Evolutionary conservation across 2,329 filamentous ascomycete species (phyloP).

Genomic region (Stromatinia cepivora): DNA sequence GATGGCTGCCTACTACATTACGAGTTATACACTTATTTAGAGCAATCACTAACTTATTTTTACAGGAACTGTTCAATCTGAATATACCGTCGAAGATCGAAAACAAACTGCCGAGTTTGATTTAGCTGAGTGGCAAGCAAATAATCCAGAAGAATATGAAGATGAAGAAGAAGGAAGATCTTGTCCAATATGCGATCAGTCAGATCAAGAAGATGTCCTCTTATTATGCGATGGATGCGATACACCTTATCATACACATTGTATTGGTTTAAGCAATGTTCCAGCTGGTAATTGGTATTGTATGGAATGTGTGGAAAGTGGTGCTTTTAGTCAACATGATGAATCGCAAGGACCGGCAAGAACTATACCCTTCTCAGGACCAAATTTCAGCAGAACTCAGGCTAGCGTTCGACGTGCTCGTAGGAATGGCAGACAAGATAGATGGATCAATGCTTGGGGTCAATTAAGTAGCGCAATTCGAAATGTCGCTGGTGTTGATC

Average conservation of each 20-base stretch:
- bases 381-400: constrained; percentile 51
- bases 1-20: not conserved
- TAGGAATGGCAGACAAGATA: constrained; percentile 67
- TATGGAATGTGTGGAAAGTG: constrained; percentile 65
- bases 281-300: constrained; percentile 87
- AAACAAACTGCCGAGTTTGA: constrained; percentile 90
- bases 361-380: constrained; percentile 22
- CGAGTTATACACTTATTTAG: not conserved
- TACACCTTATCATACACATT: constrained; percentile 87
- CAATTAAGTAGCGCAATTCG: constrained; percentile 61
- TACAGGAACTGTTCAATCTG: constrained; percentile 55
- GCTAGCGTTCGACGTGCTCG: constrained; percentile 55
- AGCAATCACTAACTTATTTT: constrained; percentile 27
- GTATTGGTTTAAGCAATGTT: constrained; percentile 76
- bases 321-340: constrained; percentile 1
- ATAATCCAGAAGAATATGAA: constrained; percentile 62
- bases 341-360: constrained; percentile 4
- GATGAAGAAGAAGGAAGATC: constrained; percentile 68
- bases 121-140: constrained; percentile 69
- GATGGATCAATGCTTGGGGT: constrained; percentile 88
- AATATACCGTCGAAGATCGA: constrained; percentile 73
- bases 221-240: constrained; percentile 92
- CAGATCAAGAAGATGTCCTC: constrained; percentile 79
- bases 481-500: constrained; percentile 71
- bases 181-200: constrained; percentile 80